Conservation (phyloP, 78 protist genomes). For the Planoprotostelium fungivorum region DNA sequence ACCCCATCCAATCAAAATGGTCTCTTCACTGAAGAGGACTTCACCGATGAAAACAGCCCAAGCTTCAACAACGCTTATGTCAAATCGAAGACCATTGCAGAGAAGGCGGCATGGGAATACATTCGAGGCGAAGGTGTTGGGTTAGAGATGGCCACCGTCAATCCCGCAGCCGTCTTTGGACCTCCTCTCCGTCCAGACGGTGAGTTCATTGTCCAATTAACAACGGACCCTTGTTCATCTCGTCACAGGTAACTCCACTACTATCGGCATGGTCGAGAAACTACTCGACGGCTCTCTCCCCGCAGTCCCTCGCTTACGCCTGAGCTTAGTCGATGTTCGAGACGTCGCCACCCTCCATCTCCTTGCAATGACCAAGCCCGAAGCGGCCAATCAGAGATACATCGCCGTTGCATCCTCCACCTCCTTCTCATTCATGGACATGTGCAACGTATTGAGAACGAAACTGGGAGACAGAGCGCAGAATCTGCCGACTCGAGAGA, state of each 20-base stretch:
- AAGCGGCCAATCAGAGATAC: neutral
- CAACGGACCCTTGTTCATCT: no score
- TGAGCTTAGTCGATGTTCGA: neutral
- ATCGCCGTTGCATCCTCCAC: neutral
- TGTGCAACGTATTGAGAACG: neutral
- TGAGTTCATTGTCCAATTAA: no score
- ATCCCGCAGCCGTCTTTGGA: neutral
- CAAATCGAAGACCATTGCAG: neutral
- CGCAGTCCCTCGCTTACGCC: neutral
- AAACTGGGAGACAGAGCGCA: neutral
- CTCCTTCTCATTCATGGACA: neutral
- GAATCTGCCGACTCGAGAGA: neutral
- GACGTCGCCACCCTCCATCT: neutral
- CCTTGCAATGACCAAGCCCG: neutral
- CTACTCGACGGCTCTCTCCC: neutral
- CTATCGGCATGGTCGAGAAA: neutral
- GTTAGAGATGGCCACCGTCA: neutral
- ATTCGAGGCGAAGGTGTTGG: neutral
- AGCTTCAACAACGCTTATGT: neutral
- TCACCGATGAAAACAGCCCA: neutral
- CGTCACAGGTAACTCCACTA: neutral
- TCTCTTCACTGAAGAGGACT: neutral
- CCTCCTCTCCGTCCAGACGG: neutral
- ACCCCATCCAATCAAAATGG: neutral
- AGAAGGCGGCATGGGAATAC: neutral